Evolutionary conservation across 805 yeast genomes (phyloP).

Genomic region (Candida qinlingensis): DNA sequence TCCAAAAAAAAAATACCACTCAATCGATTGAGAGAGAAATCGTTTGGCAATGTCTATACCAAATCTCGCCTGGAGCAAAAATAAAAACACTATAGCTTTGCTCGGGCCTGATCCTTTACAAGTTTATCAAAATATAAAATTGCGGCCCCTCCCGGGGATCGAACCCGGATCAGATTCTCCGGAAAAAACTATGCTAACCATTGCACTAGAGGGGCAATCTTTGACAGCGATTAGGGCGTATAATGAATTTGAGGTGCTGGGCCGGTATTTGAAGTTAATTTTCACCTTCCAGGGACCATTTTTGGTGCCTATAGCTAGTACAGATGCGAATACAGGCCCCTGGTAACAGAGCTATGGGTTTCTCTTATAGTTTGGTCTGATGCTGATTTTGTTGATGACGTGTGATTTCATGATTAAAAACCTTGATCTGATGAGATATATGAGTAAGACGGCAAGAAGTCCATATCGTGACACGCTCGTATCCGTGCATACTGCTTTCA

Average conservation of each 20-base stretch:
- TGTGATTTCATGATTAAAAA: too few species aligned
- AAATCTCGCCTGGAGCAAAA: background rate
- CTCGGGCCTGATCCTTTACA: background rate
- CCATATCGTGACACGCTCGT: too few species aligned
- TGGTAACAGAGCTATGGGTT: too few species aligned
- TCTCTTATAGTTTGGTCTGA: too few species aligned
- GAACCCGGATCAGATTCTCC: conserved; percentile 52
- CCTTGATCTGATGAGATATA: too few species aligned
- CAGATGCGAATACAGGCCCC: too few species aligned
- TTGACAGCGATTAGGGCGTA: background rate
- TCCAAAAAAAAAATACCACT: too few species aligned
- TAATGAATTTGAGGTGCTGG: background rate
- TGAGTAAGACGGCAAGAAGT: too few species aligned
- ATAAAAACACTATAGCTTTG: background rate
- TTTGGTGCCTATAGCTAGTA: background rate
- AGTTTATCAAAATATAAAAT: conserved; percentile 1
- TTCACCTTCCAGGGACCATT: background rate
- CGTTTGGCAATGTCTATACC: too few species aligned
- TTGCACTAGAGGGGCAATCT: conserved; percentile 45
- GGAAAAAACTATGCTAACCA: conserved; percentile 49
- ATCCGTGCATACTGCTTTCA: too few species aligned
- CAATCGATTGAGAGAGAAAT: too few species aligned
- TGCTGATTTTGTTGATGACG: too few species aligned
- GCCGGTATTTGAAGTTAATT: background rate
- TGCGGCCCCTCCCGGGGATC: conserved; percentile 46